Base-by-base conservation (phyloP, 805 yeast species). In the Komagataella pastoris region DNA sequence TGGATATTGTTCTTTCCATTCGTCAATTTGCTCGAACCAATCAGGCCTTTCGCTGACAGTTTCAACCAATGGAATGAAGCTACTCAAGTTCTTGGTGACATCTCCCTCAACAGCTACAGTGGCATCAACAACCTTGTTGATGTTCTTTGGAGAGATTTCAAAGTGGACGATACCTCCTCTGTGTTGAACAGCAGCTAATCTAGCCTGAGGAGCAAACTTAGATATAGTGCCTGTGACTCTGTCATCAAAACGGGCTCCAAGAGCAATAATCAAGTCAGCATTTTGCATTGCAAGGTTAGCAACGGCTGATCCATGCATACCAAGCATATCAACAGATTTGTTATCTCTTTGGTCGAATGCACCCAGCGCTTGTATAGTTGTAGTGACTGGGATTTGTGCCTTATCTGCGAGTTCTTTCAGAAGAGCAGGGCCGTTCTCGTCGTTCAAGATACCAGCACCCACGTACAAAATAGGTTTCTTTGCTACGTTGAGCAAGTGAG, bases 171-270 rank as follows among this genome's bases (percentile, higher is more conserved):
- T 91, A 72, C 99, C 99, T 66, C 99, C 99, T 63, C 90, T 81
- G 49, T 80, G 78, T 69, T 88, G 90, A 53, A 72, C 70, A 52
- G 96, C 97, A 40, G 99, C 99, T 54, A 79, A 74, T 61, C 81
- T 85, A 53, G 98, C 98, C 53, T 71, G 87, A 53, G 99, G 99
- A 47, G 98, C 99, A 67, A 93, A 93, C 66, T 85, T 85, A 55
- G 85, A 57, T 52, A 93, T 74, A 62, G 79, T 79, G 62, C 93
- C 84, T 47, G 99, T 93, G 60, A 93, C 99, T 75, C 99, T 90
- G 73, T 93, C 99, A 70, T 93, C 99, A 62, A 93, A 93, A 67
- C 99, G 81, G 44, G 98, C 96, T 65, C 99, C 99, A 47, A 93
- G 75, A 17, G 98, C 98, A 56, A 93, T 71, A 64, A 93, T 88